A percentile compares a stretch with the other conserved stretches of the same genome.
phyloP scores from a whole-genome alignment of 202 grass and related monocot genomes.

The Elaeis oleifera region DNA sequence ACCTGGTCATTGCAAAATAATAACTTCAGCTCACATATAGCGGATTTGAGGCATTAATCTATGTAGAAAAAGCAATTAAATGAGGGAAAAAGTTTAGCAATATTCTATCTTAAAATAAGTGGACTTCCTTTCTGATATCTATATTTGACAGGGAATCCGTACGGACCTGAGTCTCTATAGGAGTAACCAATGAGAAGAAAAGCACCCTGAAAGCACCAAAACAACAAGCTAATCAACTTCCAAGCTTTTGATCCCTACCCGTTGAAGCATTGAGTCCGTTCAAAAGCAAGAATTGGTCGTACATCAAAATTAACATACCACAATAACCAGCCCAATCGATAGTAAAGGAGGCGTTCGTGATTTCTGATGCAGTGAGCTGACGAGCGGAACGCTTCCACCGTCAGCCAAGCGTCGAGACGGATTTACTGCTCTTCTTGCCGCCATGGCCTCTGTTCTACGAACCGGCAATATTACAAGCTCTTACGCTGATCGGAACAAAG shows the following conservation, averaged over 20 bases:
- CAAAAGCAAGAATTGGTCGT: too few relatives aligned
- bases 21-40: not conserved
- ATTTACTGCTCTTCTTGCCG: constrained; percentile 16
- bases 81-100: too few relatives aligned
- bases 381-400: constrained; percentile 1
- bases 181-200: constrained; percentile 21
- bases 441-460: not conserved
- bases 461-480: too few relatives aligned
- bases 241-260: not conserved
- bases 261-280: too few relatives aligned
- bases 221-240: not conserved
- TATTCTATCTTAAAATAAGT: too few relatives aligned
- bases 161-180: constrained; percentile 8
- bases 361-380: constrained; percentile 10
- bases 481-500: too few relatives aligned
- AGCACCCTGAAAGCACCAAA: constrained; percentile 10
- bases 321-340: constrained; percentile 7
- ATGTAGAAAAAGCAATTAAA: not conserved
- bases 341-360: constrained; percentile 8
- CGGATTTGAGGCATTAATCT: not conserved
- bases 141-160: not conserved
- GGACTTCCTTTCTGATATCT: too few relatives aligned
- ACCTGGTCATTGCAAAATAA: constrained; percentile 1
- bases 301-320: constrained; percentile 2
- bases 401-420: constrained; percentile 4